Conservation (phyloP, 2,329 filamentous ascomycete species). For the Xylaria sp. region DNA sequence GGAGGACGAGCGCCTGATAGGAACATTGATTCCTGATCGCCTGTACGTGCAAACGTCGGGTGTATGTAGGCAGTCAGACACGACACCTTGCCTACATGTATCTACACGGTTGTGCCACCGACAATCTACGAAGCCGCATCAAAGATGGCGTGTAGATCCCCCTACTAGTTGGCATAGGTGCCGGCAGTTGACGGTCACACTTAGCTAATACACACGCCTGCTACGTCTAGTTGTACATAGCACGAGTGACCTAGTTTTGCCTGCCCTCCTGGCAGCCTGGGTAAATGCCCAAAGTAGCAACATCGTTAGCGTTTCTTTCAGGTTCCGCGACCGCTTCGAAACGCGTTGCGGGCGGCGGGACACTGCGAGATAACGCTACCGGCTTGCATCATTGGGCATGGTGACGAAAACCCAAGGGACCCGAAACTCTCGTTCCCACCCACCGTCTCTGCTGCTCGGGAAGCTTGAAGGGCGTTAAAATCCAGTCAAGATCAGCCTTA, state of each 20-base stretch:
- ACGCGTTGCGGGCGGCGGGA: conserved; percentile 16
- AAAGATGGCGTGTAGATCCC: conserved; percentile 18
- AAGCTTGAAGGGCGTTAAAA: conserved; percentile 12
- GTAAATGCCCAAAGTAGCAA: conserved; percentile 21
- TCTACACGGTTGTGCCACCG: conserved; percentile 9
- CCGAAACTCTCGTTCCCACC: conserved; percentile 20
- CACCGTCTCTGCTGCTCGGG: conserved; percentile 10
- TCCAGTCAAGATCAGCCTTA: conserved; percentile 25
- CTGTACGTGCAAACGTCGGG: too few relatives aligned
- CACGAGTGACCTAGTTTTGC: too few relatives aligned
- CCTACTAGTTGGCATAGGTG: conserved; percentile 14
- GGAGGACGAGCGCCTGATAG: conserved; percentile 13
- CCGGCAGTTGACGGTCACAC: conserved; percentile 23
- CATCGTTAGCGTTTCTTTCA: conserved; percentile 23
- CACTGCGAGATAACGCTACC: conserved; percentile 18
- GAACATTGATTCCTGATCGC: conserved; percentile 14
- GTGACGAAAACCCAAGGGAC: conserved; percentile 5
- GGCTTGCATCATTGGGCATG: conserved; percentile 29
- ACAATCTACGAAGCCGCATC: conserved; percentile 23
- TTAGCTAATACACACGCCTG: conserved; percentile 10
- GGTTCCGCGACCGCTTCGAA: conserved; percentile 23
- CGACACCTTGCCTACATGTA: conserved; percentile 7
- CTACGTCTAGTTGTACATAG: too few relatives aligned
- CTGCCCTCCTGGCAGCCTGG: too few relatives aligned
- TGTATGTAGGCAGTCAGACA: too few relatives aligned